Evolutionary conservation across 257 asterid species (phyloP), one percentile per base, ranked within the genome.

Genomic region (Pogostemon cablin): DNA sequence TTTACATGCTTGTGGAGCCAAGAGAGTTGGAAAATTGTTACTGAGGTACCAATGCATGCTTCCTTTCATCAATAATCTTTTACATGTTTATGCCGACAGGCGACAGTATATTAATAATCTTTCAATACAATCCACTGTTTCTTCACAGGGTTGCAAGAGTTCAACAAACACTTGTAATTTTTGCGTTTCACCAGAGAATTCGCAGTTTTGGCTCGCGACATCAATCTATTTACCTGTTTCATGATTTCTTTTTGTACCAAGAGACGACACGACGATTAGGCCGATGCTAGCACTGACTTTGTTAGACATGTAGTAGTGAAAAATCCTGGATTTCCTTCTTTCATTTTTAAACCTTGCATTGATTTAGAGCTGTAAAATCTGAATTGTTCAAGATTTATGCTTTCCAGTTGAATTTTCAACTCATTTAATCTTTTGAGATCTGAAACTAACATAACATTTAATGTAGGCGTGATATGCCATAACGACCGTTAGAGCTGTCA

Each of bases 1-100:
- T 90, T 55, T 90, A 90, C 77, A 79, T 90, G 71, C 95, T 90
- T 48, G 95, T 90, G 79, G 91, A 87, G 85, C 96, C 96, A 37
- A 79, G 80, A 42, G 83, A 83, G 69, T 43, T 79, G 12, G 78
- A 74, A 43, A 80, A 65, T 39, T 70, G 72, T 54, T 67, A 57
- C 53, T 44, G 56, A 65, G 56, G 72, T 62, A 62, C 37, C 4
- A 25, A 32, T 3, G 1, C 32, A 2, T 17, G n/a, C 32, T 38
- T 60, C 47, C 32, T 52, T 20, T 62, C 35, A 4, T 7, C 34
- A 65, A 48, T 39, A 4, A 25, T 8, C 3, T 9, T 2, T 9
- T 2, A 20, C 8, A 41, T 47, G 11, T 17, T 38, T 7, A 17
- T 25, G 56, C n/a, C 2, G 6, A 25, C 5, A 57, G 17, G 1